phyloP scores from a whole-genome alignment of 805 yeast species.

The Hanseniaspora singularis region DNA sequence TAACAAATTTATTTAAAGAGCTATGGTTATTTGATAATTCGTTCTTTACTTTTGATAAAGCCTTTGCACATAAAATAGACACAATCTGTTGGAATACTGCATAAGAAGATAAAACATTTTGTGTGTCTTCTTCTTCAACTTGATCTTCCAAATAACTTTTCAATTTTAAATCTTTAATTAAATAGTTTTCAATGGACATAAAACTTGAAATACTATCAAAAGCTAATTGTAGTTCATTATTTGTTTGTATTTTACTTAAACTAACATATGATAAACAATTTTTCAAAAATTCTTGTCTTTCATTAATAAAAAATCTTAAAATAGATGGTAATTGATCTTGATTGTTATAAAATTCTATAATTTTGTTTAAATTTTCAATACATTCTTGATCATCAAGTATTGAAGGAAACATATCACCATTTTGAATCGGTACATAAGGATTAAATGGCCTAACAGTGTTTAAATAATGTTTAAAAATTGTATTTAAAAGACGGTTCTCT shows the following conservation, averaged over 20 bases:
- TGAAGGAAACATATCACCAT: slow-evolving; percentile 5
- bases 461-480: slow-evolving; percentile 4
- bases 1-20: slow-evolving; percentile 3
- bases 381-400: slow-evolving; percentile 8
- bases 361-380: slow-evolving; percentile 7
- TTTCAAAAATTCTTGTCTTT: slow-evolving; percentile 10
- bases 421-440: slow-evolving; percentile 7
- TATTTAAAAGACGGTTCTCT: slow-evolving; percentile 1
- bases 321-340: slow-evolving; percentile 5
- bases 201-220: slow-evolving; percentile 9
- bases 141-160: slow-evolving; percentile 2
- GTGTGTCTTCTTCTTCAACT: background rate
- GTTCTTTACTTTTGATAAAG: slow-evolving; percentile 5
- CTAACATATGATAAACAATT: slow-evolving; percentile 8
- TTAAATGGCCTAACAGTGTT: slow-evolving; percentile 9
- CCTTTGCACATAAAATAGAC: slow-evolving; percentile 10
- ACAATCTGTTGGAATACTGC: slow-evolving; percentile 12
- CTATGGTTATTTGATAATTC: background rate
- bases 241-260: slow-evolving; percentile 5
- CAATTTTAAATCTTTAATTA: slow-evolving; percentile 12
- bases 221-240: slow-evolving; percentile 3
- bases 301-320: slow-evolving; percentile 3
- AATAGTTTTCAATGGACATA: slow-evolving; percentile 9
- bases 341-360: slow-evolving; percentile 8
- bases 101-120: slow-evolving; percentile 1